Percentiles rank a stretch among this genome's conserved stretches.
phyloP scores from a whole-genome alignment of 805 yeast genomes.

The Zygotorulaspora florentina region DNA sequence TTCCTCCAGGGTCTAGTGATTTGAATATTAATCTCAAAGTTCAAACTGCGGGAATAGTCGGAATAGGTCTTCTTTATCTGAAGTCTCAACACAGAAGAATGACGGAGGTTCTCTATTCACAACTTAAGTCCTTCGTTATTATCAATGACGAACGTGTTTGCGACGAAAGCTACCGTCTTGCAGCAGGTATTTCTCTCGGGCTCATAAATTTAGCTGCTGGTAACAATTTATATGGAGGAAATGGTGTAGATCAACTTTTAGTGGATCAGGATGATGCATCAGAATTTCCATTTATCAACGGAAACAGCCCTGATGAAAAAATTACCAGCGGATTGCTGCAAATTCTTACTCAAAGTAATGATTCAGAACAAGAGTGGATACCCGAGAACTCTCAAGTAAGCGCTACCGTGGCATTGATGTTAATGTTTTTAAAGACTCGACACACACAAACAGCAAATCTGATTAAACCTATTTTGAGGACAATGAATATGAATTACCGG shows the following conservation, averaged over 20 bases:
- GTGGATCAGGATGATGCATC: slow-evolving; percentile 55
- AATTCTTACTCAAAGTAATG: slow-evolving; percentile 18
- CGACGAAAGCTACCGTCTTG: slow-evolving; percentile 76
- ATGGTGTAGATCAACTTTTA: slow-evolving; percentile 50
- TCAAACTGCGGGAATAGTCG: slow-evolving; percentile 88
- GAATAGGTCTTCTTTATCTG: slow-evolving; percentile 79
- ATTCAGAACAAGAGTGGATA: slow-evolving; percentile 29
- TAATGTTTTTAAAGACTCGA: slow-evolving; percentile 68
- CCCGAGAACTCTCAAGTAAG: slow-evolving; percentile 50
- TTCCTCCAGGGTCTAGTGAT: slow-evolving; percentile 89
- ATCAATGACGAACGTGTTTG: slow-evolving; percentile 53
- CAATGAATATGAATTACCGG: slow-evolving; percentile 38
- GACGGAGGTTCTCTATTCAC: slow-evolving; percentile 73
- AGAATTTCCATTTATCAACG: neutral
- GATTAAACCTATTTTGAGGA: slow-evolving; percentile 56
- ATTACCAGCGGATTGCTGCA: slow-evolving; percentile 45
- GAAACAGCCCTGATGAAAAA: slow-evolving; percentile 11
- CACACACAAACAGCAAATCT: slow-evolving; percentile 54
- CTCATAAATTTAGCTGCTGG: slow-evolving; percentile 78
- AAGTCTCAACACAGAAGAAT: slow-evolving; percentile 79
- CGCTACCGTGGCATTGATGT: slow-evolving; percentile 67
- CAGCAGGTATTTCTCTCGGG: slow-evolving; percentile 89
- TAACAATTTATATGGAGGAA: slow-evolving; percentile 22
- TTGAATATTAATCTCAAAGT: slow-evolving; percentile 77
- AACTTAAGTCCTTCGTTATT: slow-evolving; percentile 48